These are phyloP conservation scores for Pseudocercospora cruenta DNA, from an alignment of 2,329 filamentous ascomycete species.

Conservation along the genomic window DNA sequence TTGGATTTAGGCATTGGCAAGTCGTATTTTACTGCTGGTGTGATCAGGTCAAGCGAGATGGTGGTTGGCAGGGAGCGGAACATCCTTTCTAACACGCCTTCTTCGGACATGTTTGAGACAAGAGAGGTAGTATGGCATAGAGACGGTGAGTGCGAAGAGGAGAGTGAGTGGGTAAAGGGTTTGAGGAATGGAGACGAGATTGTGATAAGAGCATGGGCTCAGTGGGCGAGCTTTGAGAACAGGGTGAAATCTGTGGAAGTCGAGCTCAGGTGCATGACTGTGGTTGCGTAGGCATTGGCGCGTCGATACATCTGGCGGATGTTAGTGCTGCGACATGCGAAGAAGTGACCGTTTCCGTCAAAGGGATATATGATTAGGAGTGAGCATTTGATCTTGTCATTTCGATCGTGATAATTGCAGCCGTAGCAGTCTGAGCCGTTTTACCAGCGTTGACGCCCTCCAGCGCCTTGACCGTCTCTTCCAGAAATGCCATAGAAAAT, in stretches of 20 bases:
- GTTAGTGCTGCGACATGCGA: no score
- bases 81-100: background rate
- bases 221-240: background rate
- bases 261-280: background rate
- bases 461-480: background rate
- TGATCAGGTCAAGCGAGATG: background rate
- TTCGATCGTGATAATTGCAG: background rate
- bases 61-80: background rate
- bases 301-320: no score
- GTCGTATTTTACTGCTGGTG: background rate
- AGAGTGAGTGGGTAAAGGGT: background rate
- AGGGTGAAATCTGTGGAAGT: background rate
- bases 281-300: background rate
- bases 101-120: background rate
- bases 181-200: background rate
- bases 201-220: background rate
- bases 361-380: background rate
- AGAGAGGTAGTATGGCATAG: background rate
- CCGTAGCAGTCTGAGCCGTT: constrained; percentile 7
- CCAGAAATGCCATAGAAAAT: constrained; percentile 1
- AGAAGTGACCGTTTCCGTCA: background rate
- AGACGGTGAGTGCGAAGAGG: background rate
- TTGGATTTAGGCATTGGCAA: background rate
- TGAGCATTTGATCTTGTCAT: background rate
- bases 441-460: constrained; percentile 6